Evolutionary conservation across 768 basidiomycete species (phyloP).

Genomic region (Amyloporia xantha): DNA sequence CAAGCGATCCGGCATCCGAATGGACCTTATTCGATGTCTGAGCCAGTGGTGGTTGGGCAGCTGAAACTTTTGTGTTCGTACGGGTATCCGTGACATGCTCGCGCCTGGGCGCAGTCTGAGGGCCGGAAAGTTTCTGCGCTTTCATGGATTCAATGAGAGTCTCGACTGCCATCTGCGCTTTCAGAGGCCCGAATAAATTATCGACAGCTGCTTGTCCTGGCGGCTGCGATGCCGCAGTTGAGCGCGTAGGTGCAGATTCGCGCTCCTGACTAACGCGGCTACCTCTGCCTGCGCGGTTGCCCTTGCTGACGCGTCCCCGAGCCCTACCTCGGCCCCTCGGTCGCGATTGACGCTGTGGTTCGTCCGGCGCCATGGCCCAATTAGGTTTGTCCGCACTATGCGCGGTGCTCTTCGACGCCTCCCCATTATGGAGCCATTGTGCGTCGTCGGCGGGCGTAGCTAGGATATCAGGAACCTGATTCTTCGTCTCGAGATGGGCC

Average conservation of each 20-base stretch:
- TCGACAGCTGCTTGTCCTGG: not conserved
- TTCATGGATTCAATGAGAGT: not conserved
- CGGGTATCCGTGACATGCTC: not conserved
- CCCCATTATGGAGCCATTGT: not conserved
- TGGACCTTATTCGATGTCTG: not conserved
- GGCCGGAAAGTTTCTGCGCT: not conserved
- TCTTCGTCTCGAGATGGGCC: not conserved
- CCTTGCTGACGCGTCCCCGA: not conserved
- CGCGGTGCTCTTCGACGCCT: not conserved
- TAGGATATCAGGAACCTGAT: not conserved
- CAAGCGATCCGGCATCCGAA: too few species aligned
- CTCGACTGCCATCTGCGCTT: not conserved
- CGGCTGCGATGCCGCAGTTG: not conserved
- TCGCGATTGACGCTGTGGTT: not conserved
- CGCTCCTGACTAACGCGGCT: not conserved
- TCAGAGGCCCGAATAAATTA: not conserved
- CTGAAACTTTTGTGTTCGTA: not conserved
- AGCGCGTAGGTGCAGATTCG: not conserved
- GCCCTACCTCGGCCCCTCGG: not conserved
- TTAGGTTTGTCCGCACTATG: conserved; percentile 10
- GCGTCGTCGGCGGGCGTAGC: not conserved
- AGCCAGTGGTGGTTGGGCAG: not conserved
- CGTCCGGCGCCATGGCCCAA: conserved; percentile 8
- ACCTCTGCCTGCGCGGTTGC: not conserved
- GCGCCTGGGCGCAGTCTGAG: too few species aligned